Conservation (phyloP, 2,329 filamentous ascomycete genomes). For the Bipolaris victoriae region DNA sequence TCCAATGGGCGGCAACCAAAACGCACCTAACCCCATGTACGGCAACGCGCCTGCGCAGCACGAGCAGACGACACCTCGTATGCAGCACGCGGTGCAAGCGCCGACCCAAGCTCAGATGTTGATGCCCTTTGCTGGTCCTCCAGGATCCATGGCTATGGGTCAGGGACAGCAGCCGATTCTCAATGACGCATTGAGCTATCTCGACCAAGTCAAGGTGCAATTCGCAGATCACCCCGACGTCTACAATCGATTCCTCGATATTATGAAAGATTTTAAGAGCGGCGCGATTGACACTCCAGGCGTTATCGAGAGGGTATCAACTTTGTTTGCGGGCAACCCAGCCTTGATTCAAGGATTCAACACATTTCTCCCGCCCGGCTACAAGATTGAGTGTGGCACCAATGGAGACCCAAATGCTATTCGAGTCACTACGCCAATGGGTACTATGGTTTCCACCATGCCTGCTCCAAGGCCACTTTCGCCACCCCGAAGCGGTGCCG, state of each 20-base stretch:
- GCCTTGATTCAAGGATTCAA: constrained; percentile 98
- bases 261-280: constrained; percentile 99
- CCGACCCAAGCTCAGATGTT: constrained; percentile 60
- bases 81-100: constrained; percentile 67
- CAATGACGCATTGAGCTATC: constrained; percentile 88
- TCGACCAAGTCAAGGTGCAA: constrained; percentile 98
- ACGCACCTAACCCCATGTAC: constrained; percentile 69
- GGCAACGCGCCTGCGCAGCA: constrained; percentile 71
- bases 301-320: constrained; percentile 95
- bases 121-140: constrained; percentile 55
- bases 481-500: constrained; percentile 55
- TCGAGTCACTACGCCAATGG: constrained; percentile 94
- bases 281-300: constrained; percentile 98
- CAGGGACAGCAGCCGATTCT: constrained; percentile 86
- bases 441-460: constrained; percentile 93
- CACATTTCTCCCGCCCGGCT: constrained; percentile 93
- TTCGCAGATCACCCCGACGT: constrained; percentile 97
- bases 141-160: constrained; percentile 64
- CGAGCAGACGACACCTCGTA: constrained; percentile 59
- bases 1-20: constrained; percentile 64
- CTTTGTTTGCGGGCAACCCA: constrained; percentile 93
- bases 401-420: constrained; percentile 96
- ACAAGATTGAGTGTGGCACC: constrained; percentile 93
- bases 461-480: constrained; percentile 58
- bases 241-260: constrained; percentile 95